phyloP scores from a whole-genome alignment of 2,329 filamentous ascomycete genomes.

The Ustilaginoidea virens region DNA sequence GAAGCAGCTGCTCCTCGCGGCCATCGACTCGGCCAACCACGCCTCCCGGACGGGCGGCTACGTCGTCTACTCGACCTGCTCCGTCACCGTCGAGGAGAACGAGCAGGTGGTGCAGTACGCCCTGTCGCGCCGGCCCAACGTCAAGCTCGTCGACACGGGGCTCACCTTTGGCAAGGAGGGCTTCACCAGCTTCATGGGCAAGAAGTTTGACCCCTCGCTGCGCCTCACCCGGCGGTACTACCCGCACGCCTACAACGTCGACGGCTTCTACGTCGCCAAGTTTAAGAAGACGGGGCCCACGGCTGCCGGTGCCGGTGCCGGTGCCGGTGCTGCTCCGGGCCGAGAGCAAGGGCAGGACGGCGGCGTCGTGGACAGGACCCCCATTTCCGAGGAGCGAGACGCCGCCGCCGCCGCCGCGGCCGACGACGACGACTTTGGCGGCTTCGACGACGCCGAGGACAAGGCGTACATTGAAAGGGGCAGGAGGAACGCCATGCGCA shows the following conservation, averaged over 20 bases:
- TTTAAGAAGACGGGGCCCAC: constrained; percentile 84
- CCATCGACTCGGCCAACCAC: constrained; percentile 91
- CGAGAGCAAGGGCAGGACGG: constrained; percentile 22
- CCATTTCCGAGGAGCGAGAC: constrained; percentile 37
- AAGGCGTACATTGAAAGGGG: constrained; percentile 55
- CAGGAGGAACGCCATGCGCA: constrained; percentile 58
- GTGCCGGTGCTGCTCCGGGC: too few relatives aligned
- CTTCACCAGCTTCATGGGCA: constrained; percentile 81
- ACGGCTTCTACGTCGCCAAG: constrained; percentile 97
- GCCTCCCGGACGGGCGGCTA: constrained; percentile 84
- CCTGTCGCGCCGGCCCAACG: constrained; percentile 79
- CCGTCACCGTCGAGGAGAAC: constrained; percentile 79
- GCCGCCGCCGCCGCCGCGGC: constrained; percentile 22
- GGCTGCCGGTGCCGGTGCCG: too few relatives aligned
- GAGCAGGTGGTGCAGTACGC: constrained; percentile 91
- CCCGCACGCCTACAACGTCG: constrained; percentile 85
- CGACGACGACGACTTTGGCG: constrained; percentile 44
- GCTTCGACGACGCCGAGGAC: constrained; percentile 62
- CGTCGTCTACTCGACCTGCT: constrained; percentile 93
- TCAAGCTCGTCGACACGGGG: constrained; percentile 82
- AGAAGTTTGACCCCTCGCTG: constrained; percentile 77
- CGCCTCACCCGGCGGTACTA: constrained; percentile 76
- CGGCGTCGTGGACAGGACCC: constrained; percentile 51
- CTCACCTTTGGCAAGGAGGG: constrained; percentile 84
- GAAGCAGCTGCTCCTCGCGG: constrained; percentile 82